These are phyloP conservation scores for Euphrasia arctica DNA, from an alignment of 305 asterid genomes.

Conservation along the genomic window DNA sequence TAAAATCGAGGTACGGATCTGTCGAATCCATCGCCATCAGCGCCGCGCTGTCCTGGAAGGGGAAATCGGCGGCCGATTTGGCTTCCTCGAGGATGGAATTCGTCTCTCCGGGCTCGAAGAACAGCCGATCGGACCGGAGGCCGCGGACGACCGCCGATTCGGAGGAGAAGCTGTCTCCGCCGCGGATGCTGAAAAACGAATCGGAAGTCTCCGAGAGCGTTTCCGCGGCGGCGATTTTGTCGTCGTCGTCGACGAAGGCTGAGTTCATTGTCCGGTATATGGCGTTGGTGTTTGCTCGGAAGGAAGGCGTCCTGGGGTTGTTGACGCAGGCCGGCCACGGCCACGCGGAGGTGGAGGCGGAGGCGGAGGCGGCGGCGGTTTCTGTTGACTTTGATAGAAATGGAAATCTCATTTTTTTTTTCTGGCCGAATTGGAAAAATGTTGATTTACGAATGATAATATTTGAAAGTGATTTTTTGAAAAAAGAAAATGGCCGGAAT, in stretches of 20 bases:
- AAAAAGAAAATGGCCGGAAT: too few relatives aligned
- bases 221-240: conserved; percentile 5
- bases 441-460: neutral
- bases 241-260: conserved; percentile 25
- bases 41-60: conserved; percentile 34
- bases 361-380: conserved; percentile 30
- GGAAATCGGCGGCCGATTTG: conserved; percentile 23
- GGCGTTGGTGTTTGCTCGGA: conserved; percentile 35
- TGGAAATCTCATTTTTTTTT: conserved; percentile 54
- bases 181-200: conserved; percentile 24
- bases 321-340: conserved; percentile 56
- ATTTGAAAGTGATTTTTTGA: neutral
- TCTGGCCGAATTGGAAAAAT: neutral
- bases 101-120: conserved; percentile 69
- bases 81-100: conserved; percentile 56
- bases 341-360: conserved; percentile 45
- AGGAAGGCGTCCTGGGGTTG: conserved; percentile 63
- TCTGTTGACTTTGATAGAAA: conserved; percentile 54
- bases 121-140: conserved; percentile 55
- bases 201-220: conserved; percentile 17
- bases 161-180: conserved; percentile 25
- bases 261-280: conserved; percentile 47
- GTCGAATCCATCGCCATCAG: conserved; percentile 56
- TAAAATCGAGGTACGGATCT: conserved; percentile 69
- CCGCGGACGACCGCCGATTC: conserved; percentile 41